Conservation (phyloP, 495 filamentous ascomycete species). For the Podospora sp. region DNA sequence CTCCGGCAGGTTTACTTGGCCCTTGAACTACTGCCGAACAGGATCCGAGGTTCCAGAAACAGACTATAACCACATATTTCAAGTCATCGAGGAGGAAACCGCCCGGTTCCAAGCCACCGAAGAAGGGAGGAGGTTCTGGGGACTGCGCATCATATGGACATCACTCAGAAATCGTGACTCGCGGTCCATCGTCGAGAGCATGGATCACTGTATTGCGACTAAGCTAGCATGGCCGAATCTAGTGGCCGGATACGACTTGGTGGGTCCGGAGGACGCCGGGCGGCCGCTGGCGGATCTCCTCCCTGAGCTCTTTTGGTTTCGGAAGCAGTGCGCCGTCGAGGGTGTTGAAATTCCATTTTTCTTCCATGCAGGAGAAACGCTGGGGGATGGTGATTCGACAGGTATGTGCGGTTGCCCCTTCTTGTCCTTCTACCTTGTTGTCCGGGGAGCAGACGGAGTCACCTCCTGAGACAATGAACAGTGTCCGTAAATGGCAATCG, state of each 20-base stretch:
- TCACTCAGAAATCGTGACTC: slow-evolving; percentile 63
- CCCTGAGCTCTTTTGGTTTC: slow-evolving; percentile 90
- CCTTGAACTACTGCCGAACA: slow-evolving; percentile 60
- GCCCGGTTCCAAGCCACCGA: slow-evolving; percentile 70
- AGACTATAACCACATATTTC: slow-evolving; percentile 66
- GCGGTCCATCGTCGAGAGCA: slow-evolving; percentile 69
- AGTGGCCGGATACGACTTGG: slow-evolving; percentile 85
- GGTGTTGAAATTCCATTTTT: slow-evolving; percentile 90
- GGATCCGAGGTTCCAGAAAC: slow-evolving; percentile 62
- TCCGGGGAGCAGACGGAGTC: too few relatives aligned
- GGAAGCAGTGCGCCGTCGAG: slow-evolving; percentile 76
- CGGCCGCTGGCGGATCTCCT: slow-evolving; percentile 73
- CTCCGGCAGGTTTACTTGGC: slow-evolving; percentile 56
- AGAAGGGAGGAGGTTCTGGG: slow-evolving; percentile 74
- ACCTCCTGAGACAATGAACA: too few relatives aligned
- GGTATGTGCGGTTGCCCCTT: too few relatives aligned
- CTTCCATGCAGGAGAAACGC: slow-evolving; percentile 87
- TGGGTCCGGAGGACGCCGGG: slow-evolving; percentile 81
- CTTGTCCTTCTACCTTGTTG: too few relatives aligned
- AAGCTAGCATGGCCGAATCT: slow-evolving; percentile 78
- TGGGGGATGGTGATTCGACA: slow-evolving; percentile 72
- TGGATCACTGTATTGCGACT: slow-evolving; percentile 81
- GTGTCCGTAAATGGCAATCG: too few relatives aligned
- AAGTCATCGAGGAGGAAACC: slow-evolving; percentile 77
- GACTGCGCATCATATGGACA: slow-evolving; percentile 87